Percentiles rank a stretch among this genome's conserved stretches.
These are phyloP conservation scores for Eurotiales sp. DNA, from an alignment of 2,329 filamentous ascomycete species.

Conservation along the genomic window DNA sequence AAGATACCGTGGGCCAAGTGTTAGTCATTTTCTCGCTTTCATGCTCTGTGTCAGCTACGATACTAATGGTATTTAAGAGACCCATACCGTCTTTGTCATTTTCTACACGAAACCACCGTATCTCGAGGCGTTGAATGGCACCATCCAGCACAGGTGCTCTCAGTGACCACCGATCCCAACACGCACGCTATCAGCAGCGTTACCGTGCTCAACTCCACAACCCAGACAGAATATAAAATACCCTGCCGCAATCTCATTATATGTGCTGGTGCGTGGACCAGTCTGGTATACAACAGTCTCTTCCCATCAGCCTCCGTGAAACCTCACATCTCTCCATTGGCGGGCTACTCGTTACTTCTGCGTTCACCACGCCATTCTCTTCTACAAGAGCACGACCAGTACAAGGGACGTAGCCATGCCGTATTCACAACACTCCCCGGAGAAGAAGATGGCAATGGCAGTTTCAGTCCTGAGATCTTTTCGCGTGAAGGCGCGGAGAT, in stretches of 20 bases:
- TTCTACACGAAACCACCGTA: conserved; percentile 58
- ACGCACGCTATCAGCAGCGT: conserved; percentile 51
- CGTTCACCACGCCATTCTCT: conserved; percentile 50
- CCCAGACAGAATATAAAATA: conserved; percentile 34
- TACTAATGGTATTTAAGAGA: conserved; percentile 47
- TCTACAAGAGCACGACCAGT: conserved; percentile 28
- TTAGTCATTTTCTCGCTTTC: conserved; percentile 36
- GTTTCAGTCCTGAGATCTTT: conserved; percentile 69
- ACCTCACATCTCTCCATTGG: conserved; percentile 60
- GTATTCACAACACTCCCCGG: conserved; percentile 60
- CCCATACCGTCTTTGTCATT: conserved; percentile 62
- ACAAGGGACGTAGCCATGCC: conserved; percentile 58
- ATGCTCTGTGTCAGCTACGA: background rate
- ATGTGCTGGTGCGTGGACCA: conserved; percentile 68
- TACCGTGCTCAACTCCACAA: conserved; percentile 43
- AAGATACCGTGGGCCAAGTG: conserved; percentile 62
- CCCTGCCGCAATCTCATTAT: conserved; percentile 65
- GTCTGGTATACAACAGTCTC: conserved; percentile 59
- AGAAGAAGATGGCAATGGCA: conserved; percentile 26
- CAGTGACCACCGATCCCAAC: conserved; percentile 48
- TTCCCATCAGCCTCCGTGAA: conserved; percentile 52
- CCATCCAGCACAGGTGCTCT: conserved; percentile 58
- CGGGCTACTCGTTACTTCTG: conserved; percentile 69
- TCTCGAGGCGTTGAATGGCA: conserved; percentile 62
- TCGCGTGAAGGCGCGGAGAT: conserved; percentile 64